These are phyloP conservation scores for Thraustochytrium sp. DNA, from an alignment of 352 stramenopile species.

Conservation along the genomic window DNA sequence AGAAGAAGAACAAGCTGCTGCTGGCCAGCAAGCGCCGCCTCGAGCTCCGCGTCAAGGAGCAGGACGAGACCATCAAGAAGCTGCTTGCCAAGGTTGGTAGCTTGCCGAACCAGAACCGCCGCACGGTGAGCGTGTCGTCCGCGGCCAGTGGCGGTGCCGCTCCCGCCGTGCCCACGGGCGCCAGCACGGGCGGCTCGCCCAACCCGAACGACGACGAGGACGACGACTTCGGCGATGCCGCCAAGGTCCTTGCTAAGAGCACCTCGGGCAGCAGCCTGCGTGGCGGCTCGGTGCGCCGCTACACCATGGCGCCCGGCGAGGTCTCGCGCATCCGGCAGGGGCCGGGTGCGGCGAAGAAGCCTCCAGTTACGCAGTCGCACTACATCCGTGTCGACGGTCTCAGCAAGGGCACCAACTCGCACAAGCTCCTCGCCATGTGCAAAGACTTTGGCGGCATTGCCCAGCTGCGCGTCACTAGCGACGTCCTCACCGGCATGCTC, in stretches of 20 bases:
- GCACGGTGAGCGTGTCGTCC: background rate
- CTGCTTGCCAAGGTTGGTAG: constrained; percentile 28
- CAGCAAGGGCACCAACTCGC: background rate
- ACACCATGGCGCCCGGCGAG: constrained; percentile 27
- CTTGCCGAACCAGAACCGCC: background rate
- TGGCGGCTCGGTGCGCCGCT: background rate
- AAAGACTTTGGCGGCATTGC: constrained; percentile 7
- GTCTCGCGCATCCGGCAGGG: background rate
- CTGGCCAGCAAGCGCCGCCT: constrained; percentile 6
- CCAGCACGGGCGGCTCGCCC: background rate
- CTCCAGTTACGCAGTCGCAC: background rate
- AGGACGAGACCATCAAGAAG: constrained; percentile 16
- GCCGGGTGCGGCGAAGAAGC: background rate
- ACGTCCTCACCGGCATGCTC: background rate
- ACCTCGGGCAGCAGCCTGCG: background rate
- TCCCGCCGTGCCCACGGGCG: background rate
- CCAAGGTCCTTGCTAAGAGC: background rate
- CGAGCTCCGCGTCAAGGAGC: background rate
- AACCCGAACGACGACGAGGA: background rate
- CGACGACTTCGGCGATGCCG: background rate
- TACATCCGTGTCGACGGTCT: constrained; percentile 19
- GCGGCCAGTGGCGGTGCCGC: background rate
- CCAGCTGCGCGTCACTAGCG: constrained; percentile 7
- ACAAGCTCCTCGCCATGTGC: constrained; percentile 11
- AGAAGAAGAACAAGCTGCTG: constrained; percentile 26